A percentile compares a stretch with the other conserved stretches of the same genome.
Conservation (phyloP, 225 moss, liverwort and hornwort genomes). For the Sphagnum contortum region DNA sequence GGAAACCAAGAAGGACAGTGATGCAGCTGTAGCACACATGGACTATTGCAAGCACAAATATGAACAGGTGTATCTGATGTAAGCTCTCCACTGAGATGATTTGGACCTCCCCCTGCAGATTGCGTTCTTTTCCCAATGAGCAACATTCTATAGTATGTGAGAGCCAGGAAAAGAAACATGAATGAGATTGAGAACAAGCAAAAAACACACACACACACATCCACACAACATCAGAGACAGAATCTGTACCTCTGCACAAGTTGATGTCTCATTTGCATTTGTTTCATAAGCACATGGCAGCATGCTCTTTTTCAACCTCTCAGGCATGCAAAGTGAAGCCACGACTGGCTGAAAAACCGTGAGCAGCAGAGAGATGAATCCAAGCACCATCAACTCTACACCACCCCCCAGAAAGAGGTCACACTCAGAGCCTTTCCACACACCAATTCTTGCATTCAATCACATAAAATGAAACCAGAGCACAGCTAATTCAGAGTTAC, state of each 20-base stretch:
- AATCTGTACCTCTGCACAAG: too few relatives aligned
- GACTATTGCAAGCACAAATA: constrained; percentile 67
- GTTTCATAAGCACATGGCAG: constrained; percentile 33
- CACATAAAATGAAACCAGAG: too few relatives aligned
- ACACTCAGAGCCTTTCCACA: too few relatives aligned
- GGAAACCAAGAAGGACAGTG: constrained; percentile 60
- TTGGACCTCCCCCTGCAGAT: constrained; percentile 47
- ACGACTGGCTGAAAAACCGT: constrained; percentile 52
- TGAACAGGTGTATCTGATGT: constrained; percentile 78
- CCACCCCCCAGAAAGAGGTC: neutral
- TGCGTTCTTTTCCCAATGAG: too few relatives aligned
- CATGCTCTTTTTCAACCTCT: constrained; percentile 35
- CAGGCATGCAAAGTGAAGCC: constrained; percentile 53
- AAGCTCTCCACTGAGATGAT: constrained; percentile 43
- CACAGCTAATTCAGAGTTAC: too few relatives aligned
- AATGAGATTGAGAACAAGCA: too few relatives aligned
- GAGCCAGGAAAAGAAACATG: too few relatives aligned
- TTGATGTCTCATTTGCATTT: neutral
- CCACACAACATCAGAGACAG: too few relatives aligned
- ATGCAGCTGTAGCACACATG: constrained; percentile 71
- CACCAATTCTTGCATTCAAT: too few relatives aligned
- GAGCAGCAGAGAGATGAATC: constrained; percentile 81
- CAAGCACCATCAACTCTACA: constrained; percentile 86
- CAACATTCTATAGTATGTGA: too few relatives aligned
- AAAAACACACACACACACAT: too few relatives aligned